Evolutionary conservation across 352 stramenopile species (phyloP).

Genomic region (Globisporangium takayamanum): DNA sequence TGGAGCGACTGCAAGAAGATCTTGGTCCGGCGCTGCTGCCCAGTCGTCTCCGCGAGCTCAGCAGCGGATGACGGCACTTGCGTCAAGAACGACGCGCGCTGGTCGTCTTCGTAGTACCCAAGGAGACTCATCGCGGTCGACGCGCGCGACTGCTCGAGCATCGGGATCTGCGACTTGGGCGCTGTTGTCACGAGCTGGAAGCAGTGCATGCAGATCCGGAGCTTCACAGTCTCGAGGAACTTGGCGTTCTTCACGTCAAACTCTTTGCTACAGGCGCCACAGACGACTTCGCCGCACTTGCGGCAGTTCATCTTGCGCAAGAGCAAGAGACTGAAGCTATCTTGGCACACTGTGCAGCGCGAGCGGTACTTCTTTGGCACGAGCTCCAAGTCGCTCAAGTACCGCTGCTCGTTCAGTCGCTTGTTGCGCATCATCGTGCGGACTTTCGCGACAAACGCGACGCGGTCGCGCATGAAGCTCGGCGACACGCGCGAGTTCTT

Average conservation of each 20-base stretch:
- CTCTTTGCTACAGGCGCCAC: slow-evolving; percentile 78
- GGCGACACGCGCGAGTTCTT: slow-evolving; percentile 44
- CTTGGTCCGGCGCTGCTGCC: slow-evolving; percentile 31
- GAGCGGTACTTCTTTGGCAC: slow-evolving; percentile 77
- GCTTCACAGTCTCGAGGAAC: slow-evolving; percentile 57
- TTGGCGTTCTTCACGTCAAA: slow-evolving; percentile 63
- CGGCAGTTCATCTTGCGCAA: slow-evolving; percentile 81
- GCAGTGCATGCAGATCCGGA: slow-evolving; percentile 84
- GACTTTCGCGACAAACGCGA: slow-evolving; percentile 48
- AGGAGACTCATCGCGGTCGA: slow-evolving; percentile 60
- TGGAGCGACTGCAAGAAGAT: slow-evolving; percentile 76
- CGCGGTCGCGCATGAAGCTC: slow-evolving; percentile 31
- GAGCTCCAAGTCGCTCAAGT: slow-evolving; percentile 74
- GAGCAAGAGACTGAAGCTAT: slow-evolving; percentile 79
- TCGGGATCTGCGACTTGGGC: slow-evolving; percentile 34
- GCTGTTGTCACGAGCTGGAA: slow-evolving; percentile 75
- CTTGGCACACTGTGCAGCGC: slow-evolving; percentile 67
- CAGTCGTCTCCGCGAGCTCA: slow-evolving; percentile 10
- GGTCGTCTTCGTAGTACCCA: slow-evolving; percentile 59
- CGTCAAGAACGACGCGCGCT: slow-evolving; percentile 53
- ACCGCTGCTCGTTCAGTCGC: slow-evolving; percentile 74
- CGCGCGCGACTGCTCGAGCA: slow-evolving; percentile 42
- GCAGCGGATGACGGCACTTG: slow-evolving; percentile 22
- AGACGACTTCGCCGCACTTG: slow-evolving; percentile 86
- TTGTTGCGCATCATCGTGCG: slow-evolving; percentile 61